phyloP scores from a whole-genome alignment of 225 moss, liverwort and hornwort species.

The Thuidium tamariscinum region DNA sequence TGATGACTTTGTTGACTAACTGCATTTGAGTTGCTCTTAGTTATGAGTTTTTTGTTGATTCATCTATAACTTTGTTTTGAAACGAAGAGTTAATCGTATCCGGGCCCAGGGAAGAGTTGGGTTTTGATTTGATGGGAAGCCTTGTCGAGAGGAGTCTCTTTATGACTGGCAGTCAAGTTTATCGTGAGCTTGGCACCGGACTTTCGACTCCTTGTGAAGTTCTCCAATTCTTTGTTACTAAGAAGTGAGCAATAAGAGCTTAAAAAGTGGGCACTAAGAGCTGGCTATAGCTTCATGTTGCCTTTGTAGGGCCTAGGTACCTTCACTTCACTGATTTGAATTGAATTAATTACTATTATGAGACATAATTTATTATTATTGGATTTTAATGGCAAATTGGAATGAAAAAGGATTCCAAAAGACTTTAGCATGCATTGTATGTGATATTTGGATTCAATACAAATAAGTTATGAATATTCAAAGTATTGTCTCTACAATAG shows the following conservation, averaged over 20 bases:
- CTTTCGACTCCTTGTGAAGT: rapidly evolving
- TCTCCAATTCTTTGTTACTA: background rate
- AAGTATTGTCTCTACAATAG: background rate
- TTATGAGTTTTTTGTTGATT: too few species aligned
- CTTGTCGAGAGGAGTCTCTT: rapidly evolving
- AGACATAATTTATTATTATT: background rate
- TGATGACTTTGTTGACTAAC: background rate
- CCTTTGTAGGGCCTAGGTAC: rapidly evolving
- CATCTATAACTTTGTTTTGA: too few species aligned
- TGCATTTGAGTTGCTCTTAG: background rate
- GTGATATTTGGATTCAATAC: background rate
- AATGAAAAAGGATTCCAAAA: rapidly evolving
- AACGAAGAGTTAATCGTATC: rapidly evolving
- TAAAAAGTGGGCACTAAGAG: too few species aligned
- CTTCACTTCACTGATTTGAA: background rate
- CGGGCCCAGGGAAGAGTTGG: background rate
- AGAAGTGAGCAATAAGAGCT: too few species aligned
- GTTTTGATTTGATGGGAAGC: background rate
- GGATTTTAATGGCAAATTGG: background rate
- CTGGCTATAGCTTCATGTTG: rapidly evolving
- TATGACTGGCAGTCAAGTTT: background rate
- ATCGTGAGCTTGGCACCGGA: background rate
- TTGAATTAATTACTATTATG: background rate
- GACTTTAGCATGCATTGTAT: rapidly evolving
- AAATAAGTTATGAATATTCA: background rate